Conservation (phyloP, 75 land plant genomes). For the Picea glauca region DNA sequence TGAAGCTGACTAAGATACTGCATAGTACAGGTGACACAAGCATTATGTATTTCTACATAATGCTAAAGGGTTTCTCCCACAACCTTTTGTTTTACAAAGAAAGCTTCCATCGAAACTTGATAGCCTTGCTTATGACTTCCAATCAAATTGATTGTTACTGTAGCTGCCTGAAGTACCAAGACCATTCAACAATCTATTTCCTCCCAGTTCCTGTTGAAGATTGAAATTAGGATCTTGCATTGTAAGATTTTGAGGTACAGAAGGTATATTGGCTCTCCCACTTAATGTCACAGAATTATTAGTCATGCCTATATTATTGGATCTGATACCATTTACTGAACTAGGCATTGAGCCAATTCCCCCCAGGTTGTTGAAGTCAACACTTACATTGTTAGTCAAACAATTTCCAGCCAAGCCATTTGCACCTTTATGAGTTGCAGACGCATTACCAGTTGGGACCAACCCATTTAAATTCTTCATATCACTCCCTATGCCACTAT, state of each 20-base stretch:
- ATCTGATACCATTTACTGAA: conserved; percentile 39
- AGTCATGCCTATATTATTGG: conserved; percentile 20
- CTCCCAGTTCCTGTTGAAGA: conserved; percentile 47
- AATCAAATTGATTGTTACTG: conserved; percentile 65
- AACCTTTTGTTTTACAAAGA: neutral
- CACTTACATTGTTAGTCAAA: conserved; percentile 9
- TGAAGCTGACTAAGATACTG: neutral
- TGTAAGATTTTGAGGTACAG: conserved; percentile 32
- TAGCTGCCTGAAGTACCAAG: conserved; percentile 43
- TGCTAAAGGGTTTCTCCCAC: neutral
- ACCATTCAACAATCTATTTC: conserved; percentile 45
- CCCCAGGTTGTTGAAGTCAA: conserved; percentile 24
- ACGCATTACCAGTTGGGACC: conserved; percentile 16
- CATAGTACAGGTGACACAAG: neutral
- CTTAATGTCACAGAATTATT: conserved; percentile 49
- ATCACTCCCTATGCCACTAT: conserved; percentile 43
- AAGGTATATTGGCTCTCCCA: conserved; percentile 45
- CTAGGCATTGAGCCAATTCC: conserved; percentile 28
- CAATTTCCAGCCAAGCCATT: conserved; percentile 45
- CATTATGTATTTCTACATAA: conserved; percentile 1
- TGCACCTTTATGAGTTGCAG: conserved; percentile 26
- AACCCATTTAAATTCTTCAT: conserved; percentile 51
- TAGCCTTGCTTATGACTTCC: conserved; percentile 19
- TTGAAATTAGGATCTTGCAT: conserved; percentile 23
- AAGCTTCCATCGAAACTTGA: neutral